Evolutionary conservation across 2,329 filamentous ascomycete species (phyloP), one percentile per base, ranked within the genome.

Genomic region (Aspergillus versicolor): DNA sequence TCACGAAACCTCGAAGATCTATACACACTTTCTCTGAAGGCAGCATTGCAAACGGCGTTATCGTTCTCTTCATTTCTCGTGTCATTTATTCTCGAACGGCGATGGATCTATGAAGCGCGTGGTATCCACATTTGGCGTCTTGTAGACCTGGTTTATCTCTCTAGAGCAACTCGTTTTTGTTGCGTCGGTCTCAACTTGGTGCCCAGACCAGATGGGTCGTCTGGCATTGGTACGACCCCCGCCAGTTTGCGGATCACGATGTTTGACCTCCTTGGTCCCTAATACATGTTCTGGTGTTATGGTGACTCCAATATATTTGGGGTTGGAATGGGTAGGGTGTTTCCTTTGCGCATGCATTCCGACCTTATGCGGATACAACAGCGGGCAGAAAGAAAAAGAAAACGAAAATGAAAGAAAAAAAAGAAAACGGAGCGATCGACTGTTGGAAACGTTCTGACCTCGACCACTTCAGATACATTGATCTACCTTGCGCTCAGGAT

Each of bases 1-100:
- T 69, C 94, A 99, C 75, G 94, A 97, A 78, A 91, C 89, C 74
- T 97, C 94, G 65, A 99, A 97, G 81, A 92, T 97, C 71, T 97
- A 99, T 82, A 99, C 94, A 68, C 94, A 99, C 84, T 99, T 99
- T 84, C 97, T 99, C 83, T 99, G 85, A 93, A 60, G 53, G 57
- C 58, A 62, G 64, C 67, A 69, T 69, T 66, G 61, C 59, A 64
- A 61, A 62, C 62, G 65, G 68, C 65, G 65, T 70, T 72, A 44
- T 62, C 56, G 49, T 60, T 56, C 52, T 44, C 61, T 52, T 55
- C 48, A 50, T 56, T 52, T 63, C 52, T 56, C 51, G 54, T 56
- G 44, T 65, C 50, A 59, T 60, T 56, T 63, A 55, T 52, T 57
- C 49, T 61, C 52, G 53, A 57, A 60, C 56, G 58, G 56, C 57